Evolutionary conservation across 345 rosid genomes (phyloP).

Genomic region (Odontarrhena argentea): DNA sequence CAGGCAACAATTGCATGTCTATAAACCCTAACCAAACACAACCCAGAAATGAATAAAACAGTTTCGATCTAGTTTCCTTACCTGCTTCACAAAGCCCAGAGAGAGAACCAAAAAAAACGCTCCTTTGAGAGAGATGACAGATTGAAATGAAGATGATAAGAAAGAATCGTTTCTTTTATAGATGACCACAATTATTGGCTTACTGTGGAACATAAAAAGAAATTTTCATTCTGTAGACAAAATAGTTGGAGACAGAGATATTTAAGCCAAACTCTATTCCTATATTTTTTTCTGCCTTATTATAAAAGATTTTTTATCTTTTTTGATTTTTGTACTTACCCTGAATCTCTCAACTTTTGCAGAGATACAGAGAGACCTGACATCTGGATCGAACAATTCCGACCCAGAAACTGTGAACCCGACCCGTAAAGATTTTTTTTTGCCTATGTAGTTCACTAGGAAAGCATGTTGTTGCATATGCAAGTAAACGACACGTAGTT

Average conservation of each 20-base stretch:
- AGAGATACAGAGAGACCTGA: constrained; percentile 26
- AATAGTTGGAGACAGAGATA: constrained; percentile 30
- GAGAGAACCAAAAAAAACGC: neutral
- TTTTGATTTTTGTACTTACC: constrained; percentile 11
- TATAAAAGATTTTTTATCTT: neutral
- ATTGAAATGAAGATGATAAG: neutral
- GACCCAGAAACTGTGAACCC: too few species aligned
- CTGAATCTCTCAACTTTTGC: constrained; percentile 32
- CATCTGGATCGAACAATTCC: too few species aligned
- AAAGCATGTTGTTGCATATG: too few species aligned
- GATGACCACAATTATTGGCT: constrained; percentile 20
- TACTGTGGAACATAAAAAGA: neutral
- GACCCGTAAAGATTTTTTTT: too few species aligned
- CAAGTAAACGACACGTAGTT: too few species aligned
- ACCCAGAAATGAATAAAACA: neutral
- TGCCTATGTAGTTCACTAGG: too few species aligned
- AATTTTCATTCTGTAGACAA: constrained; percentile 15
- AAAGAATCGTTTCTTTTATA: constrained; percentile 1
- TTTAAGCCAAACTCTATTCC: neutral
- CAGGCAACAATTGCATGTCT: constrained; percentile 13
- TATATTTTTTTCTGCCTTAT: neutral
- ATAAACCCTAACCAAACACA: constrained; percentile 17
- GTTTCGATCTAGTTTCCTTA: constrained; percentile 30
- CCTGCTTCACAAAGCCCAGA: constrained; percentile 29
- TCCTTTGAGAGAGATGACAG: constrained; percentile 4